phyloP scores from a whole-genome alignment of 2,329 filamentous ascomycete genomes.

The Drechslerella coelobrocha region DNA sequence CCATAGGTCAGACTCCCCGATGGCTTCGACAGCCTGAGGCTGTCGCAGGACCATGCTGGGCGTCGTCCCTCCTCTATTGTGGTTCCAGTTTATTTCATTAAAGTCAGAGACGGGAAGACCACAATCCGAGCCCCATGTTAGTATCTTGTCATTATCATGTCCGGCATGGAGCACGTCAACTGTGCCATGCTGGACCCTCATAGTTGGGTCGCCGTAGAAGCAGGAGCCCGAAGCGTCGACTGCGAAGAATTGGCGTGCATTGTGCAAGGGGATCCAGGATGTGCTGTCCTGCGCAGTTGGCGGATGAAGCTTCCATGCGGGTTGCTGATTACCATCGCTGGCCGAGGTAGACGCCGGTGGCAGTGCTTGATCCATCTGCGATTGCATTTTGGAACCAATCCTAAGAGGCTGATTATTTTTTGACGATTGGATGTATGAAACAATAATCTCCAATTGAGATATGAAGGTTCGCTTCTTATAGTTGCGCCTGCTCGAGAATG shows the following conservation, averaged over 20 bases:
- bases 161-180: constrained; percentile 46
- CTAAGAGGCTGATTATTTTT: no score
- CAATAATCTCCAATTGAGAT: no score
- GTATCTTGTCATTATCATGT: neutral
- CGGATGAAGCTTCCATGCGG: neutral
- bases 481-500: no score
- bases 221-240: constrained; percentile 57
- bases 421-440: no score
- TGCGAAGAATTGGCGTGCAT: constrained; percentile 56
- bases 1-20: constrained; percentile 56
- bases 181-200: constrained; percentile 52
- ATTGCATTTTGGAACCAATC: neutral
- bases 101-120: neutral
- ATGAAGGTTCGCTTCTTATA: no score
- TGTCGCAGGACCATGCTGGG: constrained; percentile 53
- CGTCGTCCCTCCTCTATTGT: neutral
- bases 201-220: constrained; percentile 29
- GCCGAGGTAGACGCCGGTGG: no score
- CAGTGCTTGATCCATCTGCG: neutral
- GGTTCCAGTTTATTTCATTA: neutral
- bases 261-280: constrained; percentile 1
- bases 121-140: constrained; percentile 5
- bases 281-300: neutral
- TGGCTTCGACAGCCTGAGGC: constrained; percentile 47
- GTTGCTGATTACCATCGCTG: no score